Evolutionary conservation across 1,284 basidiomycete species (phyloP).

Genomic region (Inonotus hispidus): DNA sequence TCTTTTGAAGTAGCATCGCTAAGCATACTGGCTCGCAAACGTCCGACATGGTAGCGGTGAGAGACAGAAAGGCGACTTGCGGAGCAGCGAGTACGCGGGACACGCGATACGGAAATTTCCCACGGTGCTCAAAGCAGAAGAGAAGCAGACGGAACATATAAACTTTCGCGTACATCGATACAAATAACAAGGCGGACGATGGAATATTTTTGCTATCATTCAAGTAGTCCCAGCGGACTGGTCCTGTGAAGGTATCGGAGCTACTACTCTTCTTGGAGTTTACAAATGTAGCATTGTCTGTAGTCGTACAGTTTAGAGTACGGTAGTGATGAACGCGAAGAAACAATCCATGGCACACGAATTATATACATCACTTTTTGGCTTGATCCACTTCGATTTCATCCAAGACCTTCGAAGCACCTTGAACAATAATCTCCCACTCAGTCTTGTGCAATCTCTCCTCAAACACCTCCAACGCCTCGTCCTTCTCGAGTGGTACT

Average conservation of each 20-base stretch:
- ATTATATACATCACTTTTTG: neutral
- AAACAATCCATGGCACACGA: too few relatives aligned
- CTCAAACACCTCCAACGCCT: conserved; percentile 74
- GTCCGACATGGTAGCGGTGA: conserved; percentile 12
- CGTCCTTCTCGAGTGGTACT: conserved; percentile 70
- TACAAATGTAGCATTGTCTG: too few relatives aligned
- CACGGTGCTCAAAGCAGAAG: too few relatives aligned
- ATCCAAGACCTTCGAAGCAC: conserved; percentile 63
- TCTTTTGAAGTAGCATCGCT: neutral
- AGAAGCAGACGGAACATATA: too few relatives aligned
- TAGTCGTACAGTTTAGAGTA: too few relatives aligned
- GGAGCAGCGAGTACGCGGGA: neutral
- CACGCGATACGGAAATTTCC: neutral
- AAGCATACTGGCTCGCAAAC: conserved; percentile 10
- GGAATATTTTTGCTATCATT: too few relatives aligned
- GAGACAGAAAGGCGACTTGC: neutral
- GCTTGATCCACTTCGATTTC: conserved; percentile 22
- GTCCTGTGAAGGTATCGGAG: too few relatives aligned
- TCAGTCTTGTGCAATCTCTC: conserved; percentile 78
- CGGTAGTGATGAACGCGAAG: too few relatives aligned
- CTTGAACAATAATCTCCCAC: conserved; percentile 91
- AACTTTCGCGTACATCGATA: neutral
- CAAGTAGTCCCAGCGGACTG: too few relatives aligned
- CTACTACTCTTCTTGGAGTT: too few relatives aligned
- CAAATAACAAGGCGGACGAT: neutral